Conservation (phyloP, 176 grass and related monocot species). For the Typha latifolia region DNA sequence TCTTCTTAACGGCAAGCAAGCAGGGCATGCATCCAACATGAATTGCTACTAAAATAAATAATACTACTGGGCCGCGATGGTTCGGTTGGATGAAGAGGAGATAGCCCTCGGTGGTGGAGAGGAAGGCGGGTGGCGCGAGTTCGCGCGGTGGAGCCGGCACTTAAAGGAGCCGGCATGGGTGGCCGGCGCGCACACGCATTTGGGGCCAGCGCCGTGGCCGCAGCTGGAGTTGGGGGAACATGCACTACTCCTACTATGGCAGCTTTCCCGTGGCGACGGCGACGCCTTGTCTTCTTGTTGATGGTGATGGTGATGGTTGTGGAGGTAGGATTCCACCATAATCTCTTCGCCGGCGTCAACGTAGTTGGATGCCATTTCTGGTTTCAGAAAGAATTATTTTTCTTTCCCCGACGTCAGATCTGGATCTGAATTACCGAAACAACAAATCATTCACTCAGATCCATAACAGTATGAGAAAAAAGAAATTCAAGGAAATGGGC, state of each 20-base stretch:
- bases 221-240: conserved; percentile 19
- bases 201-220: conserved; percentile 26
- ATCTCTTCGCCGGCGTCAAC: conserved; percentile 33
- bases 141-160: conserved; percentile 74
- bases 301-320: conserved; percentile 16
- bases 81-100: conserved; percentile 16
- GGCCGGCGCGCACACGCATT: conserved; percentile 89
- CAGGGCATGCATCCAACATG: too few species aligned
- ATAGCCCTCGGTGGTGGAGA: neutral
- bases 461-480: too few species aligned
- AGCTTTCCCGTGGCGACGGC: conserved; percentile 30
- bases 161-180: conserved; percentile 80
- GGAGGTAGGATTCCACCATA: conserved; percentile 24
- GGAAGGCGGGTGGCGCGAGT: conserved; percentile 30
- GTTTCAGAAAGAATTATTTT: too few species aligned
- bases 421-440: too few species aligned
- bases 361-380: conserved; percentile 71
- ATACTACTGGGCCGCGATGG: neutral
- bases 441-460: too few species aligned
- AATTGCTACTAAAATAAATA: too few species aligned
- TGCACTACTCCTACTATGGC: conserved; percentile 29
- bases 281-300: conserved; percentile 14
- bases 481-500: too few species aligned
- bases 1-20: too few species aligned
- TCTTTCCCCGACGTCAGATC: too few species aligned